Evolutionary conservation across 768 basidiomycete genomes (phyloP), one percentile per base, ranked within the genome.

Genomic region (Austroboletus festivus): DNA sequence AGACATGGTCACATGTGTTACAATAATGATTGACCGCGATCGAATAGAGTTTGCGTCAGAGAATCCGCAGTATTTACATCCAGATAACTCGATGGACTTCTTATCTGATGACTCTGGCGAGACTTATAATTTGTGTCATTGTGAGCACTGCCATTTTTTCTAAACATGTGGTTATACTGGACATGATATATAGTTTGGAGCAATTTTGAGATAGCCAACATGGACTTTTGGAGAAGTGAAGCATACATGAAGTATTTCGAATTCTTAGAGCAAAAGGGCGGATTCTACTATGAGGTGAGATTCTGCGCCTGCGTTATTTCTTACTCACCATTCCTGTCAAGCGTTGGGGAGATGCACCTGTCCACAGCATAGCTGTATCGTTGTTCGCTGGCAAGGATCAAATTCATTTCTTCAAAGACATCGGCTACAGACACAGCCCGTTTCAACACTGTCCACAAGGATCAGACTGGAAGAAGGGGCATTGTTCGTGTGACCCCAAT

Each of bases 311-410:
- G 0, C 2, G 11, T 20, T 16, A 12, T 40, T 22, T 46, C 26
- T 12, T n/a, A n/a, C 18, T 66, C 44, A 52, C 35, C 18, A n/a
- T 38, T 22, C 31, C 38, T 20, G 1, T 8, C 13, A 54, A 90
- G 81, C 83, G 91, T 28, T 93, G 92, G 92, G 95, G 95, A 42
- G 94, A 96, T 70, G 95, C 95, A n/a, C 83, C 83, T 10, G 81
- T 93, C 8, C 90, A 93, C 61, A 89, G 85, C 46, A 93, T 97
- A 49, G 95, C 89, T 30, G 93, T 87, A 1, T 86, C 94, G 0
- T 73, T 98, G 9, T 89, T 97, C 55, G 86, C 91, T 0, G 78
- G 77, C 64, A 93, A 89, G 63, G 86, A 91, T 16, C 88, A 92
- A 68, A 83, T 97, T 37, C 90, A 96, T 67, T 98, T 91, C 73